Evolutionary conservation across 805 yeast species (phyloP).

Genomic region (Cyberlindnera sargentensis): DNA sequence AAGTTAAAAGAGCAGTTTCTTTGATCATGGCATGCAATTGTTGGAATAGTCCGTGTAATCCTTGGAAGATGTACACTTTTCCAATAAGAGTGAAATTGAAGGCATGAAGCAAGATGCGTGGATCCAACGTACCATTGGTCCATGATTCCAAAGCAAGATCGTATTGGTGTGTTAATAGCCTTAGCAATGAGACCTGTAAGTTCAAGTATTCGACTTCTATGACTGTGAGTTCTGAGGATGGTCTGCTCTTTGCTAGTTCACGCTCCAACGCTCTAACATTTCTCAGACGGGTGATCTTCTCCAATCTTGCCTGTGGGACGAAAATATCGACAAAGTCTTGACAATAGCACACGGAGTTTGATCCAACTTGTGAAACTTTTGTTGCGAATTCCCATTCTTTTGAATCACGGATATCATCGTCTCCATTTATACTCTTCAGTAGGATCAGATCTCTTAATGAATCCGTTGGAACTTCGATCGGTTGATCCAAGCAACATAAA

Average conservation of each 20-base stretch:
- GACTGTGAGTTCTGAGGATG: constrained; percentile 29
- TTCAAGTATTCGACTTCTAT: constrained; percentile 33
- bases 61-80: constrained; percentile 17
- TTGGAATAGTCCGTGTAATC: constrained; percentile 10
- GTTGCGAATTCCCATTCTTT: constrained; percentile 16
- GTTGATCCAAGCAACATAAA: not conserved
- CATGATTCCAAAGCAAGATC: constrained; percentile 23
- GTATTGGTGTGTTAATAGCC: constrained; percentile 17
- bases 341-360: constrained; percentile 7
- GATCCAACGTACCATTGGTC: constrained; percentile 26
- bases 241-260: constrained; percentile 23
- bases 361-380: constrained; percentile 10
- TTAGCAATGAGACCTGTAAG: constrained; percentile 27
- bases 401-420: constrained; percentile 4
- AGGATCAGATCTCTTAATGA: constrained; percentile 13
- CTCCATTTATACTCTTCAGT: constrained; percentile 8
- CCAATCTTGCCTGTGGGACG: constrained; percentile 18
- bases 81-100: constrained; percentile 15
- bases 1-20: constrained; percentile 14
- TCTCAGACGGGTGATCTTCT: constrained; percentile 6
- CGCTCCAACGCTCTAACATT: constrained; percentile 11
- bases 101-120: constrained; percentile 16
- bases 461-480: constrained; percentile 1
- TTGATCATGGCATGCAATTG: constrained; percentile 8
- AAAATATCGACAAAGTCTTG: constrained; percentile 9